Base-by-base conservation (phyloP, 2,329 filamentous ascomycete species). In the Fusarium vanettenii region DNA sequence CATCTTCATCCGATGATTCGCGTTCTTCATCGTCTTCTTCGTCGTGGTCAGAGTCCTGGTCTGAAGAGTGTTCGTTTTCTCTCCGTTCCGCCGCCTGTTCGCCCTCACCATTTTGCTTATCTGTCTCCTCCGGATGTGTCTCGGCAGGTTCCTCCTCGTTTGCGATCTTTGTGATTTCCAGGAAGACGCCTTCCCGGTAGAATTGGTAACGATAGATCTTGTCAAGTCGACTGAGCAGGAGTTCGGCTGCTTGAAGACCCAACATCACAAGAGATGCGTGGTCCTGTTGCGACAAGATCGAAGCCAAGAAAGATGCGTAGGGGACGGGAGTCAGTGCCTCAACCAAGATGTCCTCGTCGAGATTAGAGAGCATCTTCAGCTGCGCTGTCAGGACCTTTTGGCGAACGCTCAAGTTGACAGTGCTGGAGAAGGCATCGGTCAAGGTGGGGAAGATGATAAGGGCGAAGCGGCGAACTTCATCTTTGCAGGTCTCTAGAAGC, bases 311-410 rank as follows among this genome's bases (percentile, higher is more conserved):
- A 0, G 97, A 99, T 3, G 97, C 95, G 82, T 98, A 99, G 0
- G 97, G 94, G 1, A 99, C 95, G 18, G 94, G 90, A 29, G 93
- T 93, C 33, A 99, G 85, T 10, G 96, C 93, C 78, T 98, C 96
- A 71, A 94, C 89, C 5, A 99, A 89, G 60, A 99, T 95, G 41
- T 89, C 88, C 50, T 91, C 92, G 77, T 98, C 95, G n/a, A 99
- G 85, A 75, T 98, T 98, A 14, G 95, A 98, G 11, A 99, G 89
- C 95, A 99, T 98, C 85, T 98, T 98, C 52, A 98, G 86, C 80
- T 99, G 97, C n/a, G 96, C 97, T 22, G 92, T 94, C 37, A 99
- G 88, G 4, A 99, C 97, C 84, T 98, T 98, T 81, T 98, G 95
- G 25, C 97, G 93, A 45, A 99, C 97, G 66, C 91, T 95, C 18